phyloP scores from a whole-genome alignment of 2,329 filamentous ascomycete species.

The Verticillium nonalfalfae region DNA sequence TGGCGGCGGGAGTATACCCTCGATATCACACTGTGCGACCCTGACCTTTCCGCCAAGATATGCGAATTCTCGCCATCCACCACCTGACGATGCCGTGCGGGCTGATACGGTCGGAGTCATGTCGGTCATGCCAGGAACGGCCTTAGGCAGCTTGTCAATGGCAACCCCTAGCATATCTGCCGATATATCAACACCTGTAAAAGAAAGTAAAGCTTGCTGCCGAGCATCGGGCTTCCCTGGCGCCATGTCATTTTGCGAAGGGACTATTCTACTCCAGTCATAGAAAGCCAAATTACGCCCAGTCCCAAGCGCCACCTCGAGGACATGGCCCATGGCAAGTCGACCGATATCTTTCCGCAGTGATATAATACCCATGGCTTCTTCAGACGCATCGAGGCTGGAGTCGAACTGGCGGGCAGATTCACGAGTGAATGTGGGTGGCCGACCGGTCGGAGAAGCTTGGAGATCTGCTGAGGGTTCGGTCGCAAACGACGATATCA shows the following conservation, averaged over 20 bases:
- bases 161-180: conserved; percentile 54
- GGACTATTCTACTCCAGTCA: conserved; percentile 33
- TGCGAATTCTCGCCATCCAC: conserved; percentile 4
- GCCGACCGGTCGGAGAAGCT: conserved; percentile 38
- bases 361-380: conserved; percentile 46
- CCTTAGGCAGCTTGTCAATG: conserved; percentile 40
- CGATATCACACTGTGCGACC: conserved; percentile 42
- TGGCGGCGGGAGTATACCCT: conserved; percentile 32
- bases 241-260: background rate
- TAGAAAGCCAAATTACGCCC: conserved; percentile 56
- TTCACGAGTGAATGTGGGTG: conserved; percentile 36
- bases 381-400: conserved; percentile 51
- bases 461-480: conserved; percentile 18
- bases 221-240: background rate
- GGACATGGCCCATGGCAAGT: conserved; percentile 47
- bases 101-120: conserved; percentile 11
- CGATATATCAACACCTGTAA: conserved; percentile 57
- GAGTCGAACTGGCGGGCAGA: conserved; percentile 51
- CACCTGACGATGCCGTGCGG: background rate
- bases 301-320: conserved; percentile 58
- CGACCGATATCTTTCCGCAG: conserved; percentile 42
- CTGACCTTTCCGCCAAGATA: conserved; percentile 36
- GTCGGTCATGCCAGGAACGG: conserved; percentile 29
- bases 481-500: conserved; percentile 5
- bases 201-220: conserved; percentile 36